Percentiles rank a stretch among this genome's conserved stretches.
Conservation (phyloP, 73 alveolate species). For the Paramecium sonneborni region DNA sequence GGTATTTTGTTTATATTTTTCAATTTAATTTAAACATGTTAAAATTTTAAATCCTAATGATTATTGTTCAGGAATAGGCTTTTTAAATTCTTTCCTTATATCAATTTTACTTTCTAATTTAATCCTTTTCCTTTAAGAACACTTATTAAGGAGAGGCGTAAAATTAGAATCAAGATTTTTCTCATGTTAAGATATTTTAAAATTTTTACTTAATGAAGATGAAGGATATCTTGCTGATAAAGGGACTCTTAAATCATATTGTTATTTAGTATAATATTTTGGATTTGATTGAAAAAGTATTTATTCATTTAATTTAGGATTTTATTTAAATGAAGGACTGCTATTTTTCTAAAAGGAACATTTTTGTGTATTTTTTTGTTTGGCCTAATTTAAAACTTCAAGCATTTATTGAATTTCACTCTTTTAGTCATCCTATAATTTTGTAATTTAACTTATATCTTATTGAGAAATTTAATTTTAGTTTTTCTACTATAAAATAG, state of each 20-base stretch:
- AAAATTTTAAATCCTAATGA: neutral
- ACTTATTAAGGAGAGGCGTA: neutral
- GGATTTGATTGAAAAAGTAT: neutral
- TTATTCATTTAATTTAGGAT: neutral
- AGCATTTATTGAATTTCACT: neutral
- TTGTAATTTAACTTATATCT: neutral
- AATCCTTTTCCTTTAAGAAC: neutral
- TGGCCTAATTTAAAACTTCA: neutral
- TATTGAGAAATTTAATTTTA: neutral
- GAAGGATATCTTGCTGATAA: neutral
- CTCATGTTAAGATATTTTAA: neutral
- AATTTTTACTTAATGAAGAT: neutral
- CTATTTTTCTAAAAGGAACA: neutral
- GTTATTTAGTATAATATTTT: neutral
- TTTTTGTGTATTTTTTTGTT: neutral
- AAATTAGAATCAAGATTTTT: neutral
- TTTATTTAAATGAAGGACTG: neutral
- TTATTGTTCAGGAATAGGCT: neutral
- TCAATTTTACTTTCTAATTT: neutral
- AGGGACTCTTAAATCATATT: neutral
- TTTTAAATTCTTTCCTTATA: neutral
- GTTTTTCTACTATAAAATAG: neutral
- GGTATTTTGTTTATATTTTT: neutral
- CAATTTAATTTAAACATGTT: neutral
- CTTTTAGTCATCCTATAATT: neutral